phyloP scores from a whole-genome alignment of 208 protist species.

The Trypanosoma grayi region DNA sequence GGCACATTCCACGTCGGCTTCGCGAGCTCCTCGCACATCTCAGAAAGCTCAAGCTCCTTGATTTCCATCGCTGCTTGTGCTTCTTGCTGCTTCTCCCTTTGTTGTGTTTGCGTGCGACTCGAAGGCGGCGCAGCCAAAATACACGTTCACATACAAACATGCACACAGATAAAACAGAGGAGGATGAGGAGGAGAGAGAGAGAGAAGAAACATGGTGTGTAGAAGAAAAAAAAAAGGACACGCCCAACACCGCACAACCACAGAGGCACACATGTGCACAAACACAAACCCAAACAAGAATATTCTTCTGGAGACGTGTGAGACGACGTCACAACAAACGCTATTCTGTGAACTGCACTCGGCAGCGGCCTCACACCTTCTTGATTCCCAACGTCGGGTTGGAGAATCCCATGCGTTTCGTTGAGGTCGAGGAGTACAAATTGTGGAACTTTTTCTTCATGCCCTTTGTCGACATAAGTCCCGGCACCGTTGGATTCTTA shows the following conservation, averaged over 20 bases:
- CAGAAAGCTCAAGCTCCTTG: constrained; percentile 27
- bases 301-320: too few species aligned
- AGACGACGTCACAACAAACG: too few species aligned
- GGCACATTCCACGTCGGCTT: constrained; percentile 30
- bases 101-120: background rate
- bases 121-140: constrained; percentile 1
- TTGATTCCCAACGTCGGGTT: constrained; percentile 86
- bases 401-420: constrained; percentile 85
- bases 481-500: constrained; percentile 86
- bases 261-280: background rate
- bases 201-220: background rate
- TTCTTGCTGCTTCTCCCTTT: constrained; percentile 9
- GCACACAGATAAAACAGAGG: background rate
- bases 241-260: background rate
- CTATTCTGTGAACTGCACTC: too few species aligned
- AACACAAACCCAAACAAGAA: too few species aligned
- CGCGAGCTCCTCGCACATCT: constrained; percentile 32
- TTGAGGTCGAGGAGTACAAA: constrained; percentile 85
- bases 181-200: background rate
- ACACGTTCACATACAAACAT: constrained; percentile 2
- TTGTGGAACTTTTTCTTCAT: constrained; percentile 93
- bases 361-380: constrained; percentile 51
- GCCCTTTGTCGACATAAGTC: constrained; percentile 88
- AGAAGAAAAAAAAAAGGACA: constrained; percentile 3
- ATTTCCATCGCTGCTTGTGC: constrained; percentile 15